Conservation (phyloP, 2,329 filamentous ascomycete genomes). For the Hyphodiscus sp. region DNA sequence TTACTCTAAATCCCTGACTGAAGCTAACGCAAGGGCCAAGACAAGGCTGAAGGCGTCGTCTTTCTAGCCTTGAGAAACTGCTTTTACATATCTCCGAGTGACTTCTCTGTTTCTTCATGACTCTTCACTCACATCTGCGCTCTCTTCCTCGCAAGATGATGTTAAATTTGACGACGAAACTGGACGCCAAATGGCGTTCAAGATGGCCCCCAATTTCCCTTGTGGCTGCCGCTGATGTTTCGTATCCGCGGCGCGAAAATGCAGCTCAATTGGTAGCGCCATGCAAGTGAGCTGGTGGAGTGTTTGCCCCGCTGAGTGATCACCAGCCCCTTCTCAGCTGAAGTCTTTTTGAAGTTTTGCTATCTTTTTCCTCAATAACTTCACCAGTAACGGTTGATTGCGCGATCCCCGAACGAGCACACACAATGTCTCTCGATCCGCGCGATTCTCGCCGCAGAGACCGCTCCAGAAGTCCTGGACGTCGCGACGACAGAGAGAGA, state of each 20-base stretch:
- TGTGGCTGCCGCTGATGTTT: constrained; percentile 5
- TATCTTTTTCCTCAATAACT: not conserved
- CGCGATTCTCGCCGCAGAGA: constrained; percentile 23
- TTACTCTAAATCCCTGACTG: too few species aligned
- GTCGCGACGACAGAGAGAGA: constrained; percentile 11
- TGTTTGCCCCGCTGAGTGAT: not conserved
- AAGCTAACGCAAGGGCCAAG: too few species aligned
- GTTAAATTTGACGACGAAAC: not conserved
- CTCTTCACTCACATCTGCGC: not conserved
- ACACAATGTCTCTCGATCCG: constrained; percentile 27
- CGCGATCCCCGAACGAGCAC: not conserved
- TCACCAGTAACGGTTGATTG: not conserved
- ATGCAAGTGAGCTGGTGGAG: not conserved
- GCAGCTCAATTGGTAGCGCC: not conserved
- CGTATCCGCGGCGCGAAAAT: not conserved
- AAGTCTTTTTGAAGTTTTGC: not conserved
- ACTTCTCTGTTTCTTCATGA: too few species aligned
- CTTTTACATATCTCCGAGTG: too few species aligned
- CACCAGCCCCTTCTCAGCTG: not conserved
- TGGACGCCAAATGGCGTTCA: not conserved
- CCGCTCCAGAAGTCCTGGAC: constrained; percentile 26
- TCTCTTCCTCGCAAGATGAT: not conserved
- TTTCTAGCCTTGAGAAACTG: too few species aligned
- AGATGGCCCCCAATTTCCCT: constrained; percentile 8
- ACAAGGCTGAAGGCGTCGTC: too few species aligned